phyloP scores from a whole-genome alignment of 192 early-diverging fungal species.

The Entrophospora sp. region DNA sequence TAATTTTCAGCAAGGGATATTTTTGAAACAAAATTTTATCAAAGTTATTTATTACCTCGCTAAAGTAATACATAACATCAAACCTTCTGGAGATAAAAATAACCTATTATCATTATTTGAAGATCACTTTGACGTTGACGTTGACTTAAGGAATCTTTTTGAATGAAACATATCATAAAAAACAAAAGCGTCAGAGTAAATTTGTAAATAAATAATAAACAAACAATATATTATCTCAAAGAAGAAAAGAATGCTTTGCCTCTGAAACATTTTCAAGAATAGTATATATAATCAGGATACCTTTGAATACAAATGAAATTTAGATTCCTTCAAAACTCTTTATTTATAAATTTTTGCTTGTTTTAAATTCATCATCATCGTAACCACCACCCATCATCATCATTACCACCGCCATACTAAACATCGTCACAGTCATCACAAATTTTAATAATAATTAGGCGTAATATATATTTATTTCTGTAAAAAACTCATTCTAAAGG shows the following conservation, averaged over 20 bases:
- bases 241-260: slow-evolving; percentile 13
- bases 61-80: slow-evolving; percentile 30
- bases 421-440: no score
- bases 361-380: no score
- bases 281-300: slow-evolving; percentile 42
- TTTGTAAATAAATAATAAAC: not conserved
- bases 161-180: slow-evolving; percentile 21
- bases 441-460: no score
- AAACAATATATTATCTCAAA: not conserved
- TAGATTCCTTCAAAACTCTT: slow-evolving; percentile 40
- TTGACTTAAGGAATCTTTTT: slow-evolving; percentile 30
- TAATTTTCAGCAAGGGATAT: no score
- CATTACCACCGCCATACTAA: no score
- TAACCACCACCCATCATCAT: no score
- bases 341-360: no score
- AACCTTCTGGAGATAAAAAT: slow-evolving; percentile 31
- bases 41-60: slow-evolving; percentile 23
- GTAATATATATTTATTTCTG: no score
- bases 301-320: slow-evolving; percentile 48
- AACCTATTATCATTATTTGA: not conserved
- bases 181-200: not conserved
- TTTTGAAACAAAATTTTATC: not conserved
- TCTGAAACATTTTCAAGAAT: slow-evolving; percentile 56
- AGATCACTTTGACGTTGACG: no score
- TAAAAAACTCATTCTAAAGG: no score